These are phyloP conservation scores for Dissophora globulifera DNA, from an alignment of 192 early-diverging fungal genomes.

Conservation along the genomic window DNA sequence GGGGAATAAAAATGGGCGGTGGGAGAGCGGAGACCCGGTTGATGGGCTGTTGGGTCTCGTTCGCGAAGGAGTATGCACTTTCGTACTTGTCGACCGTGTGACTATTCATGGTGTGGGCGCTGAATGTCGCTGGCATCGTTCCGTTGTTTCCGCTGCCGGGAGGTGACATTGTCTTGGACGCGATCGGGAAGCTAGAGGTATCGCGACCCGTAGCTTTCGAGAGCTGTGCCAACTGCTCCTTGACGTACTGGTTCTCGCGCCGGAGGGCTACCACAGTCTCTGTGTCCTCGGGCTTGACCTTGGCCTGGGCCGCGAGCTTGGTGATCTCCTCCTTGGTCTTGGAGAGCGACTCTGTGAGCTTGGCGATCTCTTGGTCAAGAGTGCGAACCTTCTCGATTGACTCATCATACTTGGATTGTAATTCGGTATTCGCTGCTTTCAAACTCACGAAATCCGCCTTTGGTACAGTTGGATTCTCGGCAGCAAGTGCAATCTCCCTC, in stretches of 20 bases:
- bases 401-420: constrained; percentile 70
- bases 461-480: constrained; percentile 69
- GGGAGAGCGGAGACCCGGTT: constrained; percentile 30
- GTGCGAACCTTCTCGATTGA: constrained; percentile 66
- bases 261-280: constrained; percentile 70
- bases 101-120: constrained; percentile 3
- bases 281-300: constrained; percentile 68
- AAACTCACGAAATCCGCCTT: constrained; percentile 67
- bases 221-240: constrained; percentile 77
- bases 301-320: constrained; percentile 62
- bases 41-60: constrained; percentile 50
- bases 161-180: constrained; percentile 22
- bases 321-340: constrained; percentile 74
- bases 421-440: constrained; percentile 64
- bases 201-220: constrained; percentile 61
- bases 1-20: constrained; percentile 12
- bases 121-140: constrained; percentile 12
- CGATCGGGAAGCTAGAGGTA: constrained; percentile 45
- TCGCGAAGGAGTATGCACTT: constrained; percentile 58
- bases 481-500: constrained; percentile 65
- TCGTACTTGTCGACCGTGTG: constrained; percentile 45
- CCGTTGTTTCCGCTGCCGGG: constrained; percentile 24
- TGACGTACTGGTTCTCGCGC: constrained; percentile 76
- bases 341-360: constrained; percentile 62
- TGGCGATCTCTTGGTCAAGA: constrained; percentile 71